Evolutionary conservation across 2,329 filamentous ascomycete genomes (phyloP).

Genomic region (Elsinoe ampelina): DNA sequence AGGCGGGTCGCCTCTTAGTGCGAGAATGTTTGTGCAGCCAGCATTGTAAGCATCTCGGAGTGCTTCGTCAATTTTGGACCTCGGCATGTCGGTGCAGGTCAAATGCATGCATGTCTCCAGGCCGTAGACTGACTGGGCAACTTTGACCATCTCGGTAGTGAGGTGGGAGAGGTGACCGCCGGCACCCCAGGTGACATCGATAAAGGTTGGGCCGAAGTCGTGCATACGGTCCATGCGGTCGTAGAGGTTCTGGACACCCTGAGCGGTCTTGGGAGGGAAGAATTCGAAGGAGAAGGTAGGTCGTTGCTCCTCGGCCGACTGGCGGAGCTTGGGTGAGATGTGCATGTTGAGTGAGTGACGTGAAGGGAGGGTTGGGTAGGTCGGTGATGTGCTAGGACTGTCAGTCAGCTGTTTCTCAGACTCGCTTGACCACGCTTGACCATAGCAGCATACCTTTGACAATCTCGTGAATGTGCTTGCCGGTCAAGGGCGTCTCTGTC

Average conservation of each 20-base stretch:
- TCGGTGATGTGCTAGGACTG: neutral
- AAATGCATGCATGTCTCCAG: slow-evolving; percentile 98
- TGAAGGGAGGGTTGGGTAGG: neutral
- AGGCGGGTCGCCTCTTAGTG: slow-evolving; percentile 85
- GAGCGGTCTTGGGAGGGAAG: slow-evolving; percentile 94
- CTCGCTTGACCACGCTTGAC: neutral
- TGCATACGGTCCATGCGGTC: slow-evolving; percentile 99
- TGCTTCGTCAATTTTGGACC: slow-evolving; percentile 81
- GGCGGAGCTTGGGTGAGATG: slow-evolving; percentile 81
- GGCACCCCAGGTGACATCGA: slow-evolving; percentile 97
- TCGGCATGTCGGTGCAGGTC: slow-evolving; percentile 96
- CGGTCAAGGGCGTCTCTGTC: neutral
- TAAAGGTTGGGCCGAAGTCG: slow-evolving; percentile 83
- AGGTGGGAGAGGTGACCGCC: slow-evolving; percentile 84
- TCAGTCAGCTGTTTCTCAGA: neutral
- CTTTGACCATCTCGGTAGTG: slow-evolving; percentile 94
- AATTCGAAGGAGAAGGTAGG: slow-evolving; percentile 98
- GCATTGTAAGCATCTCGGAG: slow-evolving; percentile 82
- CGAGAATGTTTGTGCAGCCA: slow-evolving; percentile 94
- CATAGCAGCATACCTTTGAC: neutral
- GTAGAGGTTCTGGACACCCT: slow-evolving; percentile 98
- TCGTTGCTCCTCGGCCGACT: slow-evolving; percentile 66
- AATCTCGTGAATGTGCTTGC: neutral
- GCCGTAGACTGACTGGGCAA: slow-evolving; percentile 89
- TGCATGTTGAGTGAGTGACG: slow-evolving; percentile 60